Conservation (phyloP, 148 eudicot genomes). For the Amaranthus palmeri region DNA sequence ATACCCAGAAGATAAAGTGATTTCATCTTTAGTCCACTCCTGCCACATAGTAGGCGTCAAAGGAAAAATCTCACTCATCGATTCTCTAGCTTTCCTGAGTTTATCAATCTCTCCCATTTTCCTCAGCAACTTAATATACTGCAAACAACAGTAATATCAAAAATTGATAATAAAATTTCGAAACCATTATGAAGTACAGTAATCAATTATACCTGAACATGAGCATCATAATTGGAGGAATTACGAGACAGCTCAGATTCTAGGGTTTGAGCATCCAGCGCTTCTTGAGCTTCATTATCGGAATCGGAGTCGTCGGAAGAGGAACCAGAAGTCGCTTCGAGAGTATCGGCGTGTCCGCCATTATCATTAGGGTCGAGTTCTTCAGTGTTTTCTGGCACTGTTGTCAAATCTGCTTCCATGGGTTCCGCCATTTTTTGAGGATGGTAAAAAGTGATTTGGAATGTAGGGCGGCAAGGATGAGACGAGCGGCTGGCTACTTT, state of each 20-base stretch:
- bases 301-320: slow-evolving; percentile 44
- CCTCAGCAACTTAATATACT: slow-evolving; percentile 76
- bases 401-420: not conserved
- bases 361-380: not conserved
- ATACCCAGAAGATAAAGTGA: slow-evolving; percentile 55
- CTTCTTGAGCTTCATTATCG: slow-evolving; percentile 46
- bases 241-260: slow-evolving; percentile 53
- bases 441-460: too few species aligned
- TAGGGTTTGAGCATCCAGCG: slow-evolving; percentile 60
- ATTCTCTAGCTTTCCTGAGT: slow-evolving; percentile 76
- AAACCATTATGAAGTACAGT: not conserved
- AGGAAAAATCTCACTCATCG: slow-evolving; percentile 68
- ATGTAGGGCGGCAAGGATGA: too few species aligned
- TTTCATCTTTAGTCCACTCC: slow-evolving; percentile 89
- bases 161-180: not conserved
- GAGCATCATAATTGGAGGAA: slow-evolving; percentile 64
- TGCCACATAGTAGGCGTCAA: slow-evolving; percentile 82
- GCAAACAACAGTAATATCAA: not conserved
- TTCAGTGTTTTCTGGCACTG: not conserved
- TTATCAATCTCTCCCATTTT: slow-evolving; percentile 84
- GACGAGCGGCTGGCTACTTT: too few species aligned
- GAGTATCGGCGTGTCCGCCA: not conserved
- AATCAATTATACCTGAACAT: slow-evolving; percentile 46
- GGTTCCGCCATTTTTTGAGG: slow-evolving; percentile 15
- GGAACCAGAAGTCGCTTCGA: not conserved